phyloP scores from a whole-genome alignment of 2,329 filamentous ascomycete species.

The Chrysosporium queenslandicum region DNA sequence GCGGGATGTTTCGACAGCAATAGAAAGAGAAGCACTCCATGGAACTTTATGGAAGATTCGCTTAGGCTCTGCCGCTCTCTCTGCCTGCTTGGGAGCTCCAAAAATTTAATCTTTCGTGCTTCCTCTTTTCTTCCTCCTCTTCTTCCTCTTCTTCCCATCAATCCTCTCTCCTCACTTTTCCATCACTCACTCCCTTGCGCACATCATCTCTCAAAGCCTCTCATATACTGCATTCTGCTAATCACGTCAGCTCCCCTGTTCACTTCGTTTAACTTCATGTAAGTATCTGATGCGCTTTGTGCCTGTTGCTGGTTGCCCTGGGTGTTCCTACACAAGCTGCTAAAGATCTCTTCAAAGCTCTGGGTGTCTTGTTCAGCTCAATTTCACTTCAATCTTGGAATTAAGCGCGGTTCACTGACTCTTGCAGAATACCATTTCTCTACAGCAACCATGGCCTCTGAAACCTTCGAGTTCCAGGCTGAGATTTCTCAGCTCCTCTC shows the following conservation, averaged over 20 bases:
- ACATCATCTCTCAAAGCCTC: slow-evolving; percentile 4
- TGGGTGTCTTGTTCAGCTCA: too few species aligned
- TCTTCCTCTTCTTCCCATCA: slow-evolving; percentile 18
- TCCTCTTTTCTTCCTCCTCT: slow-evolving; percentile 16
- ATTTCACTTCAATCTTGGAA: too few species aligned
- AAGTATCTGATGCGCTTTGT: too few species aligned
- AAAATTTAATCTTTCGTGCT: slow-evolving; percentile 12
- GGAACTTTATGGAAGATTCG: slow-evolving; percentile 21
- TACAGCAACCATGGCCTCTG: slow-evolving; percentile 59
- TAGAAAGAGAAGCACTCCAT: slow-evolving; percentile 13
- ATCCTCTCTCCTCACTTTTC: slow-evolving; percentile 14
- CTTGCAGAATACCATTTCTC: slow-evolving; percentile 17
- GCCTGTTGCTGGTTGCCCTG: too few species aligned
- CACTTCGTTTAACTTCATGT: slow-evolving; percentile 10
- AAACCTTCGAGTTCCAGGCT: slow-evolving; percentile 99
- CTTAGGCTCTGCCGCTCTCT: slow-evolving; percentile 14
- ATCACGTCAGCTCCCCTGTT: slow-evolving; percentile 9
- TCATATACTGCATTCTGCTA: slow-evolving; percentile 13
- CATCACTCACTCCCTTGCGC: slow-evolving; percentile 14
- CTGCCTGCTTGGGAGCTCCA: slow-evolving; percentile 11
- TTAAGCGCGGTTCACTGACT: slow-evolving; percentile 5
- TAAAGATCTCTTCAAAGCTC: too few species aligned
- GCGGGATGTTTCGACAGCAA: slow-evolving; percentile 3
- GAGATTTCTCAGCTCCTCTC: slow-evolving; percentile 99
- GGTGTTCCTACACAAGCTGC: too few species aligned